phyloP scores from a whole-genome alignment of 75 land plant genomes.

The Chamaecyparis obtusa region DNA sequence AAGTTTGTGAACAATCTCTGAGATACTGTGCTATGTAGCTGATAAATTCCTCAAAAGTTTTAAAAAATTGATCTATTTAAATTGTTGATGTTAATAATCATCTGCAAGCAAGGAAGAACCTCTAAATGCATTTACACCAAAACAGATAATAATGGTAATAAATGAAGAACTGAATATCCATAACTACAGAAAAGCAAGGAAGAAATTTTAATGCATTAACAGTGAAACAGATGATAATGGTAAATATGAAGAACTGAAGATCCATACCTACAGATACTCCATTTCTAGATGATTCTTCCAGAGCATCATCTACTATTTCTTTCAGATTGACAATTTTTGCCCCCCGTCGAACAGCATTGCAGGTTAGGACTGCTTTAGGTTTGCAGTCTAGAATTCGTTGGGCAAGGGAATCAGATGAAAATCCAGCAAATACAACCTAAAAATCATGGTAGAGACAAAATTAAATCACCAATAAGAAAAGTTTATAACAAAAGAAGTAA shows the following conservation, averaged over 20 bases:
- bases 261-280: conserved; percentile 65
- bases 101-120: conserved; percentile 2
- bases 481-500: background rate
- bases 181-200: conserved; percentile 50
- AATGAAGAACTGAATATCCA: conserved; percentile 2
- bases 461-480: conserved; percentile 8
- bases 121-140: background rate
- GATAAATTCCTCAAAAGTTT: background rate
- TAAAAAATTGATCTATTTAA: background rate
- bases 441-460: conserved; percentile 5
- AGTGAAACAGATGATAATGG: background rate
- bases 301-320: conserved; percentile 84
- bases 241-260: background rate
- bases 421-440: conserved; percentile 98
- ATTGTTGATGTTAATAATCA: background rate
- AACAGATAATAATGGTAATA: background rate
- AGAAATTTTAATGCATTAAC: background rate
- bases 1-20: background rate
- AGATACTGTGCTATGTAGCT: background rate
- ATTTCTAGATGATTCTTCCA: conserved; percentile 42
- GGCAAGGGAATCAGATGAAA: conserved; percentile 87
- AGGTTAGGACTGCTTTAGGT: conserved; percentile 80
- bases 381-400: conserved; percentile 94
- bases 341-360: conserved; percentile 86
- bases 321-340: conserved; percentile 76